Percentiles rank a stretch among this genome's conserved stretches.
Conservation (phyloP, 306 rosid genomes). For the Calophaca sinica region DNA sequence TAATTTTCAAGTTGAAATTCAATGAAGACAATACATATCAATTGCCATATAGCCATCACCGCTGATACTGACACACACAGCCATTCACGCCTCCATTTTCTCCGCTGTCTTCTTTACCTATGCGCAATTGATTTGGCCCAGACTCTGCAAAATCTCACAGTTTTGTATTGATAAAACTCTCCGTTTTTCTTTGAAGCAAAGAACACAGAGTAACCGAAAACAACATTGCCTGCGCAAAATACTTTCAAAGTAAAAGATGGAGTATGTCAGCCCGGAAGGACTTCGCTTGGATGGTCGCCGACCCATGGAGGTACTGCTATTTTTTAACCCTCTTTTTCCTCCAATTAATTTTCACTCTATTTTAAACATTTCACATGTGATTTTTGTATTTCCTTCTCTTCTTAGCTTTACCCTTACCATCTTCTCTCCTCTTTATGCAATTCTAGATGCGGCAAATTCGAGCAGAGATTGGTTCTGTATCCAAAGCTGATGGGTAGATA, state of each 20-base stretch:
- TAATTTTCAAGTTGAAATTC: no score
- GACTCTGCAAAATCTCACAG: neutral
- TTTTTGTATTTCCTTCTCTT: neutral
- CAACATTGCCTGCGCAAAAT: neutral
- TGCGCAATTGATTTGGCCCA: neutral
- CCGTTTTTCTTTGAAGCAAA: neutral
- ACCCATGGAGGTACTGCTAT: slow-evolving; percentile 56
- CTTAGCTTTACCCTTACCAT: neutral
- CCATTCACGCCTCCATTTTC: no score
- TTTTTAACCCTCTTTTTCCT: neutral
- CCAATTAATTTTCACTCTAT: slow-evolving; percentile 1
- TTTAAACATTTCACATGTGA: neutral
- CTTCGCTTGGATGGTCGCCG: slow-evolving; percentile 94
- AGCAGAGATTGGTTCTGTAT: slow-evolving; percentile 86
- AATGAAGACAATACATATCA: no score
- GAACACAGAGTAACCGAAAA: neutral
- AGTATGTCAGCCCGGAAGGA: slow-evolving; percentile 90
- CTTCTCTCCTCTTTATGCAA: neutral
- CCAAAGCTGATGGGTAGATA: slow-evolving; percentile 81
- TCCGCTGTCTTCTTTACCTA: no score
- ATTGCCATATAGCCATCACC: no score
- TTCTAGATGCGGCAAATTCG: slow-evolving; percentile 89
- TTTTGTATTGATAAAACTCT: neutral
- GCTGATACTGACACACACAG: no score
- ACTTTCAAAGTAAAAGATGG: slow-evolving; percentile 55